phyloP scores from a whole-genome alignment of 1,284 basidiomycete genomes.

The Puccinia hordei region DNA sequence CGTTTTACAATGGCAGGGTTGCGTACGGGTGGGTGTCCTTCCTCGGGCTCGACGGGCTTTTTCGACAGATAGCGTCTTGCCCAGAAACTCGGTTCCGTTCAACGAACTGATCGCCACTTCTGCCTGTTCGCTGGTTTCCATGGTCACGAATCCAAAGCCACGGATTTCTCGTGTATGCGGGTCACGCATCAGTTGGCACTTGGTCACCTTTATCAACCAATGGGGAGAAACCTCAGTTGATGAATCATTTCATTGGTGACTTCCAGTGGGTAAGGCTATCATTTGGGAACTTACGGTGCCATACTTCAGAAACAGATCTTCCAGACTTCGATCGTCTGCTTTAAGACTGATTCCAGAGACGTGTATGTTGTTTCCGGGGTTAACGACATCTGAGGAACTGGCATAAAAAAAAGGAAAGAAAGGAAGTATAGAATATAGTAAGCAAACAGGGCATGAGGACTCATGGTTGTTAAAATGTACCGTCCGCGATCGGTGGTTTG shows the following conservation, averaged over 20 bases:
- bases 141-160: conserved; percentile 97
- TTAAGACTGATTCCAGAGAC: conserved; percentile 80
- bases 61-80: conserved; percentile 81
- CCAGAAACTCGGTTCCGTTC: conserved; percentile 79
- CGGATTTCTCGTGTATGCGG: conserved; percentile 93
- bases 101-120: conserved; percentile 82
- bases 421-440: neutral
- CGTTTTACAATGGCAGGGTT: neutral
- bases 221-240: neutral
- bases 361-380: conserved; percentile 96
- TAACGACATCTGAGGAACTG: conserved; percentile 63
- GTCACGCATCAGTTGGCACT: conserved; percentile 94
- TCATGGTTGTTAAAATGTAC: neutral
- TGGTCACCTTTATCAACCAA: conserved; percentile 60
- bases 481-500: conserved; percentile 47
- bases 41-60: conserved; percentile 65
- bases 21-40: conserved; percentile 43
- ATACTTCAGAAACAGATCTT: conserved; percentile 81
- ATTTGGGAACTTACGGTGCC: conserved; percentile 71
- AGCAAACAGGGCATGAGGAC: neutral
- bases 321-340: conserved; percentile 82
- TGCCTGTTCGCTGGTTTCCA: conserved; percentile 82
- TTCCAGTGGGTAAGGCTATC: neutral
- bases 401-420: conserved; percentile 36
- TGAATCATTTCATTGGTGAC: neutral